Evolutionary conservation across 2,329 filamentous ascomycete species (phyloP), one percentile per base, ranked within the genome.

Genomic region (Cercospora beticola): DNA sequence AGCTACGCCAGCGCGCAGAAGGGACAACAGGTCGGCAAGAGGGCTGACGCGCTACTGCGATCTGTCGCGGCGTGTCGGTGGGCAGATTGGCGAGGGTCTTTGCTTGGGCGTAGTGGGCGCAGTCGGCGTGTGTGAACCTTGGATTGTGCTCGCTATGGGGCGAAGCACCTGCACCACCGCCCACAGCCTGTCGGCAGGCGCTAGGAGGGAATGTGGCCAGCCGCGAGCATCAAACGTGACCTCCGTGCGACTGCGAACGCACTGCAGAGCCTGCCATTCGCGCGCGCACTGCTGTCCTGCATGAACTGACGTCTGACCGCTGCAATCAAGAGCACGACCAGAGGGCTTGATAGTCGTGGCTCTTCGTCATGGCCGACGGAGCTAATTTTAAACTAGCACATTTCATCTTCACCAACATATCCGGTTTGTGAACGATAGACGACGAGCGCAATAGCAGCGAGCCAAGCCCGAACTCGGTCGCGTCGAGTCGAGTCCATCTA

Each of bases 51-150:
- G 54, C 54, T 23, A 18, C 46, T n/a, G 54, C 54, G 30, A 33
- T 33, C 26, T 18, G 54, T 31, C 54, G 28, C 54, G 54, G 54
- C 54, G 28, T n/a, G 23, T 31, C 23, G 54, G 54, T 23, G 60
- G 14, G 21, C 60, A 62, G 60, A 30, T 28, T 46, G 60, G 36
- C 60, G 40, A 49, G 43, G 60, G 30, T 43, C 49, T 21, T 57
- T 36, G 31, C 49, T 64, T 26, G 31, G 49, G 49, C 10, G 31
- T 26, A 28, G 62, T 46, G 62, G 62, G 62, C 62, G 62, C 62
- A 64, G 52, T 57, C 49, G 62, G 36, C 49, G 62, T 28, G 59
- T 23, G 36, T 26, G 30, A 58, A 58, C 54, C 54, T 58, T 46
- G 58, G 36, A 62, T 43, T 28, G 33, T 49, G 36, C n/a, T 49